These are phyloP conservation scores for Lentinula raphanica DNA, from an alignment of 768 basidiomycete species.

Conservation along the genomic window DNA sequence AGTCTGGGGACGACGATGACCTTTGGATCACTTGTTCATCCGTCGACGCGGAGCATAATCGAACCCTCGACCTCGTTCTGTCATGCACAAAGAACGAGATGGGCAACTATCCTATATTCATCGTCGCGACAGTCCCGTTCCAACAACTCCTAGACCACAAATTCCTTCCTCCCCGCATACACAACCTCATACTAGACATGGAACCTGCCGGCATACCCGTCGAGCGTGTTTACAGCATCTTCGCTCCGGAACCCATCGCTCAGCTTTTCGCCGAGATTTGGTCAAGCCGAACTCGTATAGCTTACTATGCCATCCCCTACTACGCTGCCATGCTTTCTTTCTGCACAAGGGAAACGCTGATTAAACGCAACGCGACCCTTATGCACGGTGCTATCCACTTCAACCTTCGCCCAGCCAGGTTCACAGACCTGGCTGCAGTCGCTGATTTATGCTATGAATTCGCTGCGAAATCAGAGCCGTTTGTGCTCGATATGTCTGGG, in stretches of 20 bases:
- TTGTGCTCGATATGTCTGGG: conserved; percentile 25
- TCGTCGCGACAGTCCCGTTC: conserved; percentile 43
- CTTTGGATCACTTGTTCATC: conserved; percentile 31
- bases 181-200: conserved; percentile 36
- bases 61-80: conserved; percentile 46
- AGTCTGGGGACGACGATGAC: conserved; percentile 18
- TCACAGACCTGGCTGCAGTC: conserved; percentile 15
- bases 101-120: conserved; percentile 63
- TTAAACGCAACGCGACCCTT: conserved; percentile 13
- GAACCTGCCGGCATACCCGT: conserved; percentile 21
- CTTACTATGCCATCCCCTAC: neutral
- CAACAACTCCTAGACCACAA: conserved; percentile 31
- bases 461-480: conserved; percentile 42
- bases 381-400: conserved; percentile 19
- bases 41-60: conserved; percentile 2
- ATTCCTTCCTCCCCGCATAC: conserved; percentile 35
- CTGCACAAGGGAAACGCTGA: conserved; percentile 48
- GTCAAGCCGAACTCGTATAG: neutral
- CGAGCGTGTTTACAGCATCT: conserved; percentile 60
- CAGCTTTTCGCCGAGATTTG: conserved; percentile 36
- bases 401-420: conserved; percentile 11
- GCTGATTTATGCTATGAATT: conserved; percentile 40
- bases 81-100: conserved; percentile 52
- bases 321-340: conserved; percentile 1
- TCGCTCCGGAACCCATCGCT: conserved; percentile 47